Conservation (phyloP, 192 early-diverging fungal species). For the Gonapodya sp. region DNA sequence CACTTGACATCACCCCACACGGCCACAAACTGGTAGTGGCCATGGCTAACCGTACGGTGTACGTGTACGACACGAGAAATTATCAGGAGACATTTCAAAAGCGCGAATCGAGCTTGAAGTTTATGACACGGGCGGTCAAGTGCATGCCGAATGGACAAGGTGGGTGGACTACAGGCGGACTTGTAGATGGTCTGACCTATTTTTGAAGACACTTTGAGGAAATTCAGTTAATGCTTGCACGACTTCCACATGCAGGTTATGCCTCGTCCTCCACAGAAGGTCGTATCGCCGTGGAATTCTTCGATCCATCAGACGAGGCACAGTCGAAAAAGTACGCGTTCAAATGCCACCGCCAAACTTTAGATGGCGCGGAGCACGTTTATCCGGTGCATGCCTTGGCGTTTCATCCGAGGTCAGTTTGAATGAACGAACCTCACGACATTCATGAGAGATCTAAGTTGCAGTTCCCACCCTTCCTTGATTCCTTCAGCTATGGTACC, state of each 20-base stretch:
- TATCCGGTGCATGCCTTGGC: conserved; percentile 91
- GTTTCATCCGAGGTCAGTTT: conserved; percentile 72
- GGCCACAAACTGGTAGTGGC: conserved; percentile 64
- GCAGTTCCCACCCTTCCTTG: conserved; percentile 5
- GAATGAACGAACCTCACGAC: not conserved
- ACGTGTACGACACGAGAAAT: conserved; percentile 79
- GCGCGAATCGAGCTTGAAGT: conserved; percentile 74
- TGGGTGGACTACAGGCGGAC: conserved; percentile 13
- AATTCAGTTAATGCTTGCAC: not conserved
- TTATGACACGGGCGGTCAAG: conserved; percentile 72
- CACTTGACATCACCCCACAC: conserved; percentile 60
- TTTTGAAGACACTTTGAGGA: not conserved
- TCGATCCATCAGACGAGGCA: conserved; percentile 57
- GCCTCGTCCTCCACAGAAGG: conserved; percentile 89
- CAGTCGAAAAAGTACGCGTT: conserved; percentile 84
- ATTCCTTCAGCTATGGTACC: conserved; percentile 59
- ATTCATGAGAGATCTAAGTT: conserved; percentile 7
- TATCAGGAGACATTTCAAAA: conserved; percentile 60
- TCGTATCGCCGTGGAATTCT: conserved; percentile 85
- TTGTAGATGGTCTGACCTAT: not conserved
- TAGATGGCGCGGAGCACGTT: conserved; percentile 69
- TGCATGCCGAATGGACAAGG: conserved; percentile 80
- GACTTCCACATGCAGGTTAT: conserved; percentile 47
- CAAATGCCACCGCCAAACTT: conserved; percentile 83
- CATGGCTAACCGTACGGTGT: conserved; percentile 63